Percentiles rank a stretch among this genome's conserved stretches.
These are phyloP conservation scores for Jamesozyma spencerorum DNA, from an alignment of 805 yeast genomes.

Conservation along the genomic window DNA sequence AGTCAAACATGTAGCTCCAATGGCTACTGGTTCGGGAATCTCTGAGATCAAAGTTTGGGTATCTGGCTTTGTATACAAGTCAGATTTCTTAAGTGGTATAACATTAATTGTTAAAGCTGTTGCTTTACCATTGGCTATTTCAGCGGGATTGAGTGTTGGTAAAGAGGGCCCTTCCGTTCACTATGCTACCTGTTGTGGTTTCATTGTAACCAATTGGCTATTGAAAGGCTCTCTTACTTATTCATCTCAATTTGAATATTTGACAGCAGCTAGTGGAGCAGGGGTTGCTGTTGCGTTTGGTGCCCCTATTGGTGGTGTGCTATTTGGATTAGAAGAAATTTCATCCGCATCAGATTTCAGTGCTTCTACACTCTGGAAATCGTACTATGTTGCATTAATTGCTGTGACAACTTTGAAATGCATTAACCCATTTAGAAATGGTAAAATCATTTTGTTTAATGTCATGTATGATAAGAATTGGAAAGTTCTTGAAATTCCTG, in stretches of 20 bases:
- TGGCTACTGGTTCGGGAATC: slow-evolving; percentile 96
- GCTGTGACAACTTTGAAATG: slow-evolving; percentile 76
- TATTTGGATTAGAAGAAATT: slow-evolving; percentile 88
- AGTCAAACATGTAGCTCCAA: slow-evolving; percentile 67
- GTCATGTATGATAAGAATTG: slow-evolving; percentile 82
- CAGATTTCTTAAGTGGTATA: slow-evolving; percentile 63
- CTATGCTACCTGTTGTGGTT: slow-evolving; percentile 95
- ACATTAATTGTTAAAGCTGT: slow-evolving; percentile 69
- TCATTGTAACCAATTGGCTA: slow-evolving; percentile 54
- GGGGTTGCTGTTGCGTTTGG: slow-evolving; percentile 99
- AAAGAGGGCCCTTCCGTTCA: slow-evolving; percentile 98
- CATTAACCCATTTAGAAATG: slow-evolving; percentile 87
- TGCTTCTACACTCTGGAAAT: slow-evolving; percentile 76
- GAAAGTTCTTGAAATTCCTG: slow-evolving; percentile 78
- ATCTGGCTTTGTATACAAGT: slow-evolving; percentile 68
- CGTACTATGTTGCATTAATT: slow-evolving; percentile 81
- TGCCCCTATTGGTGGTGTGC: slow-evolving; percentile 91
- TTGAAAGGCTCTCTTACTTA: slow-evolving; percentile 29
- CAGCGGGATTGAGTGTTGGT: slow-evolving; percentile 88
- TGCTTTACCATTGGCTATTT: slow-evolving; percentile 82
- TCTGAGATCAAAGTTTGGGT: slow-evolving; percentile 93
- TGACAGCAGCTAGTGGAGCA: slow-evolving; percentile 91
- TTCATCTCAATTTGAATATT: slow-evolving; percentile 29
- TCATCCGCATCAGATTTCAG: slow-evolving; percentile 55
- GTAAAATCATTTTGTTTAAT: slow-evolving; percentile 86